Evolutionary conservation across 306 rosid genomes (phyloP), one percentile per base, ranked within the genome.

Genomic region (Crataegus laevigata): DNA sequence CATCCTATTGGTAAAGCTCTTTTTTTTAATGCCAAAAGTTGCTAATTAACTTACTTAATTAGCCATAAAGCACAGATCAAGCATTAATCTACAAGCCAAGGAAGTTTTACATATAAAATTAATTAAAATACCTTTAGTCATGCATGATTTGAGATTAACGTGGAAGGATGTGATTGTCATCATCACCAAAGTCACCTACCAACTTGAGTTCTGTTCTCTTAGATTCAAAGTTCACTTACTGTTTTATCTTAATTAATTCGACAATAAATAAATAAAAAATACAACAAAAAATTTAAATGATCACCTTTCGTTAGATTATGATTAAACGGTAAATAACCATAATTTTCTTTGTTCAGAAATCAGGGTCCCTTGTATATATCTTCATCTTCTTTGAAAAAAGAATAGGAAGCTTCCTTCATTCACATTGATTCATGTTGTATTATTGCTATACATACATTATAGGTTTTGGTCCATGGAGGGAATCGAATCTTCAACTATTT

Each of bases 61-160:
- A 47, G 21, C 54, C 54, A 47, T 15, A 15, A 47, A 47, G 54
- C 54, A 47, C 21, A 15, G 21, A 47, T 6, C 54, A 15, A 15
- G 54, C 17, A 45, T 45, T 15, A 47, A 47, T 45, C 17, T 15
- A 47, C 59, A 58, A 30, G 43, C 68, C 5, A 61, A 17, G 26
- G 57, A 66, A 36, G 25, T 55, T 38, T 66, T 66, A 18, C 11
- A 54, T 19, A 21, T 8, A 22, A 55, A 11, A 55, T 8, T n/a
- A 11, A 55, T 8, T n/a, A 36, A 38, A 62, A 29, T 62, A 8
- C n/a, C 3, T 59, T 18, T 47, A 17, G 42, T 40, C 68, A 55
- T 67, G 79, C 65, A 76, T 76, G 68, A 76, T 55, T 24, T 7
- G 55, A 38, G 45, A 57, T 79, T 57, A 79, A 73, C 78, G 66